These are phyloP conservation scores for Escallonia rubra DNA, from an alignment of 129 eudicot species.

Conservation along the genomic window DNA sequence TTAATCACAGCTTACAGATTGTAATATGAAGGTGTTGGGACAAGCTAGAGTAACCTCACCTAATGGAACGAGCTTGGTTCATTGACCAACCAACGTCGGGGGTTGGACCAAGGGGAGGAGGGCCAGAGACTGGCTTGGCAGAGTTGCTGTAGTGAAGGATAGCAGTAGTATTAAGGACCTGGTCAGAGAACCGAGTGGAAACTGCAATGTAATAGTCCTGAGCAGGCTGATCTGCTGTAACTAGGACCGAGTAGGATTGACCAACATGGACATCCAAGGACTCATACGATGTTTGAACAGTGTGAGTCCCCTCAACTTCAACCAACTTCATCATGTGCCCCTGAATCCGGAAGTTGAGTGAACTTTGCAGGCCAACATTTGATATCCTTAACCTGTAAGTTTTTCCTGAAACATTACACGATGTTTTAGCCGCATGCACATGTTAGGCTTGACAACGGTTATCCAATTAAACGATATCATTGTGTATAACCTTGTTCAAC, in stretches of 20 bases:
- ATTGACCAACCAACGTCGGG: slow-evolving; percentile 53
- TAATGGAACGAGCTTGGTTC: slow-evolving; percentile 72
- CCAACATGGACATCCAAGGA: slow-evolving; percentile 83
- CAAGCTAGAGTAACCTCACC: slow-evolving; percentile 21
- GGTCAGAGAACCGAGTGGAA: slow-evolving; percentile 51
- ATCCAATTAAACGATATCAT: neutral
- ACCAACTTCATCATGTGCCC: slow-evolving; percentile 76
- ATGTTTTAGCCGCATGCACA: neutral
- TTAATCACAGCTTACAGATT: too few species aligned
- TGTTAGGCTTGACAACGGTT: too few species aligned
- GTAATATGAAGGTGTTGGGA: too few species aligned
- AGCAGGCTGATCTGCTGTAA: slow-evolving; percentile 68
- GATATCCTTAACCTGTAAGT: slow-evolving; percentile 85
- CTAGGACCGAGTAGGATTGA: slow-evolving; percentile 79
- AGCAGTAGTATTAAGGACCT: slow-evolving; percentile 55
- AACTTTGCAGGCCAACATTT: slow-evolving; percentile 71
- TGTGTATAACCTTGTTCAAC: slow-evolving; percentile 54
- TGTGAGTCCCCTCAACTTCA: slow-evolving; percentile 92
- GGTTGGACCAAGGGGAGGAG: slow-evolving; percentile 54
- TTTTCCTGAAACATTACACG: slow-evolving; percentile 34
- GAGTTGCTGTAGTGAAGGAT: slow-evolving; percentile 57
- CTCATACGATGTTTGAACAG: slow-evolving; percentile 44
- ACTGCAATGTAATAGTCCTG: slow-evolving; percentile 70
- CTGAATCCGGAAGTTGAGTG: slow-evolving; percentile 61
- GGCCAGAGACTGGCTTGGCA: slow-evolving; percentile 41